These are phyloP conservation scores for Blastocystis hominis DNA, from an alignment of 352 stramenopile species.

Conservation along the genomic window DNA sequence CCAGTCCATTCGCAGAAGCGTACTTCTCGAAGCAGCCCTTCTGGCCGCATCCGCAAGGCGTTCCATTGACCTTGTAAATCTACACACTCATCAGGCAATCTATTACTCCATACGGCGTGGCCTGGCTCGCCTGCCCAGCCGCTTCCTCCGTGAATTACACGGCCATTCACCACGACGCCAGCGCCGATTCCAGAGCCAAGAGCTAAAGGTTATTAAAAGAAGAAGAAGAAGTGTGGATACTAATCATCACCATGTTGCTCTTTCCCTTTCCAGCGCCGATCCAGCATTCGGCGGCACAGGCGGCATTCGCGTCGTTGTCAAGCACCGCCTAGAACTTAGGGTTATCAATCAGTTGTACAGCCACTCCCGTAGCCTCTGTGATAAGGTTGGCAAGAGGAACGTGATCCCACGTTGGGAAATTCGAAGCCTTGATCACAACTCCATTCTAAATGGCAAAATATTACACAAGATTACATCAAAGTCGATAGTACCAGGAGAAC, in stretches of 20 bases:
- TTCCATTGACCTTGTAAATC: slow-evolving; percentile 41
- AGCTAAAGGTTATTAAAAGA: not conserved
- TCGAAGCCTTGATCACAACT: slow-evolving; percentile 41
- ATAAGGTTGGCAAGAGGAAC: slow-evolving; percentile 44
- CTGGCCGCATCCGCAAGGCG: slow-evolving; percentile 20
- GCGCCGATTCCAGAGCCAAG: slow-evolving; percentile 18
- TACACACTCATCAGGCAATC: not conserved
- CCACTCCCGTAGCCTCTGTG: not conserved
- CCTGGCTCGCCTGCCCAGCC: slow-evolving; percentile 35
- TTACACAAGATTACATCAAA: slow-evolving; percentile 10
- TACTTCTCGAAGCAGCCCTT: slow-evolving; percentile 48
- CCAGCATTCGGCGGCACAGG: slow-evolving; percentile 21
- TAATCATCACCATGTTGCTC: slow-evolving; percentile 34
- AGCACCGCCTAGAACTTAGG: not conserved
- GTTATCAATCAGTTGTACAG: not conserved
- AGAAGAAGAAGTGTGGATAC: not conserved
- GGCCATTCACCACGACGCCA: slow-evolving; percentile 22
- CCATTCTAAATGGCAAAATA: not conserved
- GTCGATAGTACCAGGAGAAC: slow-evolving; percentile 36
- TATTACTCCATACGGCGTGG: not conserved
- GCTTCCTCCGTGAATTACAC: slow-evolving; percentile 29
- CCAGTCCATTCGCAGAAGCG: not conserved
- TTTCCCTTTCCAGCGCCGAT: not conserved
- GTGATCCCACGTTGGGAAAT: slow-evolving; percentile 44
- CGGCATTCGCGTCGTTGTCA: slow-evolving; percentile 41